phyloP scores from a whole-genome alignment of 2,329 filamentous ascomycete genomes.

The Phyllosticta ampelicida region DNA sequence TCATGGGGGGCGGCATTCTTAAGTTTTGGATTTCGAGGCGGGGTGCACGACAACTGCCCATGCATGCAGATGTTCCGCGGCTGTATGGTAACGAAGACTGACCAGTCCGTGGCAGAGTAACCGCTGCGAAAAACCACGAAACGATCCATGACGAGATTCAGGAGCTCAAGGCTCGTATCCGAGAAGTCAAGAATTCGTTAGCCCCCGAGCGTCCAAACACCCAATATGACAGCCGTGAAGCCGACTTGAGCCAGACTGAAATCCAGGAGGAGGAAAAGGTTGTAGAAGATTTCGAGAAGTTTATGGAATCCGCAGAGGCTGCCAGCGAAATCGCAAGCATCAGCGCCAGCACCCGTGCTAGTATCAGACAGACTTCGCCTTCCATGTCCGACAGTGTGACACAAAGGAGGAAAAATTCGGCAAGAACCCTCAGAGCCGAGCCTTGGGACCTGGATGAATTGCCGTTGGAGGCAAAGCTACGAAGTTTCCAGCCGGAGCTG shows the following conservation, averaged over 20 bases:
- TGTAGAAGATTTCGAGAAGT: neutral
- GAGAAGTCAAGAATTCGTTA: conserved; percentile 3
- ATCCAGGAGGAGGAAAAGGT: neutral
- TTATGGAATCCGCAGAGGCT: conserved; percentile 1
- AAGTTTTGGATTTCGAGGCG: neutral
- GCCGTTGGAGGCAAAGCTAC: neutral
- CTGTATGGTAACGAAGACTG: neutral
- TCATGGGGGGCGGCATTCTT: neutral
- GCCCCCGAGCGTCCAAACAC: neutral
- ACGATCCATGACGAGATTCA: conserved; percentile 1
- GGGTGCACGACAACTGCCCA: too few species aligned
- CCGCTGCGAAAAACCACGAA: conserved; percentile 1
- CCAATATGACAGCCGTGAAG: neutral
- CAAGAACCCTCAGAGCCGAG: neutral
- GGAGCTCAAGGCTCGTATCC: neutral
- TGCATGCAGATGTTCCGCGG: neutral
- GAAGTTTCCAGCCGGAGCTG: neutral
- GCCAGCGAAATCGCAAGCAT: conserved; percentile 1
- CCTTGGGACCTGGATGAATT: neutral
- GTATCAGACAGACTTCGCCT: neutral
- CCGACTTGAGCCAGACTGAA: neutral
- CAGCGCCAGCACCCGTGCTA: neutral
- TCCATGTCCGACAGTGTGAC: neutral
- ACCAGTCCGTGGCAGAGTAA: neutral
- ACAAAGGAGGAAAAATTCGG: neutral